Evolutionary conservation across 345 rosid species (phyloP), one percentile per base, ranked within the genome.

Genomic region (Litchi chinensis): DNA sequence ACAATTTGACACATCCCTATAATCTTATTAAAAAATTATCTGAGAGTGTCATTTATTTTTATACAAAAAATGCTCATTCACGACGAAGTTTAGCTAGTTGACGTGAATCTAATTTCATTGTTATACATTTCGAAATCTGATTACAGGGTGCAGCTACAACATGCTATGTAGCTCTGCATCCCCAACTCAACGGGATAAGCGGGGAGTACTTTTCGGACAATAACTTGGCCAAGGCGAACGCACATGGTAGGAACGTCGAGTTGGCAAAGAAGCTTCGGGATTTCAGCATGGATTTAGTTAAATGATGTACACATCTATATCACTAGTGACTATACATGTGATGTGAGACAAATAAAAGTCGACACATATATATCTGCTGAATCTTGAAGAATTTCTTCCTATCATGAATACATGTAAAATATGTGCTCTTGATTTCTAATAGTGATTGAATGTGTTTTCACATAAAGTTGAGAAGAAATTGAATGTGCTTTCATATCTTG

Each of bases 131-230:
- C n/a, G 22, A 5, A 65, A 43, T 60, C 18, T 48, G 43, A 22
- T 48, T 28, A 68, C 77, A 94, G 98, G 94, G 97, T 81, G 95
- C 95, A 0, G 92, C 97, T 63, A 89, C 97, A 8, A 91, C 94
- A 3, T 92, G 98, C 79, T 92, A 90, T 43, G 88, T 89, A 7
- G 95, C 97, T 24, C 79, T 92, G 83, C 89, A 94, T 80, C 91
- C 97, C 0, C 92, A 90, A 44, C 84, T 82, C 24, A 86, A 85
- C 41, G 98, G 95, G 70, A 88, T 90, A 65, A 88, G 85, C 19
- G 95, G 93, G 4, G 85, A 89, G 70, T 92, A 90, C 76, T 90
- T 91, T 68, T 8, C 44, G 54, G 92, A 92, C 67, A 82, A 90
- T 75, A 90, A 91, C 82, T 57, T 82, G 67, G 81, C 82, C 11